Evolutionary conservation across 1,284 basidiomycete genomes (phyloP), one percentile per base, ranked within the genome.

Genomic region (Polyporus tsugae): DNA sequence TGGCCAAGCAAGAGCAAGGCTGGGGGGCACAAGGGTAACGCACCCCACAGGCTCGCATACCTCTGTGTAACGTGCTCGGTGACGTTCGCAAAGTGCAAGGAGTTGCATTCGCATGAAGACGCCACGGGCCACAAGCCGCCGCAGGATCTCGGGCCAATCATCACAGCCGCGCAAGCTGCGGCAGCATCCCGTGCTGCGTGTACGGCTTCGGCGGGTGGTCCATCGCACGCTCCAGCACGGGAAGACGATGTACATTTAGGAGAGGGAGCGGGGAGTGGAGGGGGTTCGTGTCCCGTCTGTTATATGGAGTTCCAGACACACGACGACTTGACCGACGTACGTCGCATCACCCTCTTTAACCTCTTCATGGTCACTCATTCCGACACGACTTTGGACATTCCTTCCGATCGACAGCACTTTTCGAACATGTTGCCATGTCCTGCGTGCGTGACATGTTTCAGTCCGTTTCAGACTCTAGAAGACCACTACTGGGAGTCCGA

Each of bases 401-500:
- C 52, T 5, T 4, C 52, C 4, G 13, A 29, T 13, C 15, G 15
- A 35, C 55, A 60, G 58, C 58, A 60, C 38, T 22, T 60, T 15
- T 25, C 25, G 39, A 10, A 13, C 38, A 60, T 13, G 38, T 10
- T 60, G 38, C 38, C 38, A 2, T 60, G 58, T n/a, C 1, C 58
- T 11, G 38, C 13, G 17, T 60, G 58, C 58, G 42, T 41, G 58
- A 41, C 38, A 2, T 60, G 58, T 9, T 2, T 60, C 19, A 22
- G 22, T 22, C 44, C 42, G 35, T 62, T 53, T 22, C 46, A 49
- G 33, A 25, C 46, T 35, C 61, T 62, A 1, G 44, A 62, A 2
- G 46, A 62, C 33, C 61, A 62, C 61, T 62, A 49, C 61, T 38
- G 46, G 35, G 61, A 62, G 6, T 62, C 61, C 17, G 19, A 33